Conservation (phyloP, 2,329 filamentous ascomycete genomes). For the Fusarium sp. region DNA sequence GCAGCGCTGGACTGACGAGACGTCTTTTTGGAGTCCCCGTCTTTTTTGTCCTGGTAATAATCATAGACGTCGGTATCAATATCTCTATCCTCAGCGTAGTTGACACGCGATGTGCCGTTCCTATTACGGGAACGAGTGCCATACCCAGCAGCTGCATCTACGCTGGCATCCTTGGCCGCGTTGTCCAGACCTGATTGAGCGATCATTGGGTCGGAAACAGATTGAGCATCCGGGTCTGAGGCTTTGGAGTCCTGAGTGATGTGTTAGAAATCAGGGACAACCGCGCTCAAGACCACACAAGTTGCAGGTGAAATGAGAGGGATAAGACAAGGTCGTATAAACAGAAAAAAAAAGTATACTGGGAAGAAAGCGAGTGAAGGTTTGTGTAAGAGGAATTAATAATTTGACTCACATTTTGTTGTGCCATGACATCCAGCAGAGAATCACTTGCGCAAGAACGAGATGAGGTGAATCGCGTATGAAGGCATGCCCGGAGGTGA, state of each 20-base stretch:
- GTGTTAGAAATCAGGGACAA: slow-evolving; percentile 37
- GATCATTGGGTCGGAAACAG: slow-evolving; percentile 56
- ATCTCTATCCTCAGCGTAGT: slow-evolving; percentile 96
- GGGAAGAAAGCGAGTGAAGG: slow-evolving; percentile 36
- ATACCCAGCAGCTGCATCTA: slow-evolving; percentile 75
- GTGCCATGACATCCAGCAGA: slow-evolving; percentile 52
- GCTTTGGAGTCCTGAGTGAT: slow-evolving; percentile 50
- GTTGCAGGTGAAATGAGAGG: slow-evolving; percentile 21
- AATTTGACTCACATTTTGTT: slow-evolving; percentile 52
- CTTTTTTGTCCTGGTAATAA: slow-evolving; percentile 66
- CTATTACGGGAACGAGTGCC: slow-evolving; percentile 95
- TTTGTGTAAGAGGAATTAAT: slow-evolving; percentile 20
- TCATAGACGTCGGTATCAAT: slow-evolving; percentile 89
- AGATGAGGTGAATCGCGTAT: slow-evolving; percentile 49
- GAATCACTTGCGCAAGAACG: slow-evolving; percentile 51
- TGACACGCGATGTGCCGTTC: slow-evolving; percentile 80
- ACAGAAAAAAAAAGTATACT: slow-evolving; percentile 23
- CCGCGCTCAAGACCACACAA: slow-evolving; percentile 37
- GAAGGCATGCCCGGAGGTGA: slow-evolving; percentile 48
- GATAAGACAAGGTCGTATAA: slow-evolving; percentile 3
- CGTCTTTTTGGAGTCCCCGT: slow-evolving; percentile 67
- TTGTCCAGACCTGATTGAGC: slow-evolving; percentile 61
- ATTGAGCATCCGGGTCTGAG: slow-evolving; percentile 50
- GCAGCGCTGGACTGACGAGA: slow-evolving; percentile 58
- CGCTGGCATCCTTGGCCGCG: slow-evolving; percentile 60